phyloP scores from a whole-genome alignment of 2,329 filamentous ascomycete species.

The Xylaria sp. region DNA sequence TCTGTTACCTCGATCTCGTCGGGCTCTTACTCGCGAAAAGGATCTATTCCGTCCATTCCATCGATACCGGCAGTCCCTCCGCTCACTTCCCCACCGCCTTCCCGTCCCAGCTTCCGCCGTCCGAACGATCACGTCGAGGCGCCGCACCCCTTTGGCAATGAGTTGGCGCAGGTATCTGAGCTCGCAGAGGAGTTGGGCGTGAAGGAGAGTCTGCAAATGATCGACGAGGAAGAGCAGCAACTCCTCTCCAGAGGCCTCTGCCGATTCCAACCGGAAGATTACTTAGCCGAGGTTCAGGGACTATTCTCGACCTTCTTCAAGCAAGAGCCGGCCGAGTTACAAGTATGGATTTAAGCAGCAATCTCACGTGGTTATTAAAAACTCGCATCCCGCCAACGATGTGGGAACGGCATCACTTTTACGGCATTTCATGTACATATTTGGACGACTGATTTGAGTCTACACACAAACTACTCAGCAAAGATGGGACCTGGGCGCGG shows the following conservation, averaged over 20 bases:
- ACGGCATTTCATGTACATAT: constrained; percentile 40
- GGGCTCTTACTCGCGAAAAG: constrained; percentile 36
- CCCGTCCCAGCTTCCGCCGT: constrained; percentile 32
- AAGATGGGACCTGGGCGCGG: constrained; percentile 9
- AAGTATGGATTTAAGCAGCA: constrained; percentile 52
- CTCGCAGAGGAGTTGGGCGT: constrained; percentile 85
- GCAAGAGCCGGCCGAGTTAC: constrained; percentile 35
- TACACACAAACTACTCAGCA: constrained; percentile 16
- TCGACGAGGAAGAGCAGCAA: constrained; percentile 74
- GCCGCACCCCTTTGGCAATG: constrained; percentile 76
- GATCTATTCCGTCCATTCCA: constrained; percentile 32
- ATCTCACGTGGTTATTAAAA: constrained; percentile 3
- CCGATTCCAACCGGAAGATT: constrained; percentile 79
- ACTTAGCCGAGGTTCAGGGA: constrained; percentile 76
- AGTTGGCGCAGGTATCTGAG: constrained; percentile 90
- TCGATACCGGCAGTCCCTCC: constrained; percentile 38
- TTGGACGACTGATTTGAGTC: constrained; percentile 29
- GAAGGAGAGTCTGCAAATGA: constrained; percentile 58
- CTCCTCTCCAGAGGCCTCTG: constrained; percentile 71
- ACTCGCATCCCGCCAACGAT: constrained; percentile 6
- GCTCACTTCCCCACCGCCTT: constrained; percentile 35
- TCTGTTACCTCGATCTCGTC: constrained; percentile 52
- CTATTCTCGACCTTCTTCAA: constrained; percentile 66
- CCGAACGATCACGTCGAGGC: constrained; percentile 31
- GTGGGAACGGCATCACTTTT: constrained; percentile 16